A percentile compares a stretch with the other conserved stretches of the same genome.
Evolutionary conservation across 2,329 filamentous ascomycete species (phyloP).

Genomic region (Ceratocystis lukuohia): DNA sequence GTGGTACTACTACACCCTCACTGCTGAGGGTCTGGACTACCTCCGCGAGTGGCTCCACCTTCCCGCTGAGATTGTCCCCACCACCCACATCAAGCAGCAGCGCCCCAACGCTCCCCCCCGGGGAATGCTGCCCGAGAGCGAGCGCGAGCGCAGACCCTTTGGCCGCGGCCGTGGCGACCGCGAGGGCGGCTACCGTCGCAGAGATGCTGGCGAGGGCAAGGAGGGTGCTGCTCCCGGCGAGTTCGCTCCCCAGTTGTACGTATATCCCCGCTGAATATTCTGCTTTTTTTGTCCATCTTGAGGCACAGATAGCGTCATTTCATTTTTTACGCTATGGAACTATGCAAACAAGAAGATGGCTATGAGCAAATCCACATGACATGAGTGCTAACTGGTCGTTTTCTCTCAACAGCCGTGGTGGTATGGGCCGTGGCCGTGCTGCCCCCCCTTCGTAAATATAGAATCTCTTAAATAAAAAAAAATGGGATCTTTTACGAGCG

Average conservation of each 20-base stretch:
- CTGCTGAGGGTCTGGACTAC: constrained; percentile 98
- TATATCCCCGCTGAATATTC: constrained; percentile 22
- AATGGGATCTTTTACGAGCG: constrained; percentile 25
- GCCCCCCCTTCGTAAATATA: constrained; percentile 52
- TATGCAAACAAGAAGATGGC: neutral
- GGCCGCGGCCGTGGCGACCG: constrained; percentile 68
- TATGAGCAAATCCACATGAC: neutral
- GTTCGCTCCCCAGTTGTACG: constrained; percentile 82
- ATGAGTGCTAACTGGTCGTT: constrained; percentile 12
- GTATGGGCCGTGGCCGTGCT: constrained; percentile 78
- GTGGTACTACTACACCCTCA: constrained; percentile 99
- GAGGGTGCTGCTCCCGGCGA: constrained; percentile 84
- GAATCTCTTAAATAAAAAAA: constrained; percentile 27
- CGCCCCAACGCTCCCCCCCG: constrained; percentile 95
- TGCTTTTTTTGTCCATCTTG: constrained; percentile 21
- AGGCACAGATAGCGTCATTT: too few species aligned
- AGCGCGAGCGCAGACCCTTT: constrained; percentile 70
- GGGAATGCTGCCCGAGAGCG: constrained; percentile 88
- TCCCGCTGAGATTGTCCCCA: constrained; percentile 96
- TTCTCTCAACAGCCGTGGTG: constrained; percentile 52
- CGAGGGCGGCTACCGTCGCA: constrained; percentile 83
- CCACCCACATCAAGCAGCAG: constrained; percentile 99
- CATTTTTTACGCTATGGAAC: neutral
- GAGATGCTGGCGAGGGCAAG: constrained; percentile 75
- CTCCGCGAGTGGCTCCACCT: constrained; percentile 99